Base-by-base conservation (phyloP, 2,329 filamentous ascomycete species). In the Thielaviopsis punctulata region DNA sequence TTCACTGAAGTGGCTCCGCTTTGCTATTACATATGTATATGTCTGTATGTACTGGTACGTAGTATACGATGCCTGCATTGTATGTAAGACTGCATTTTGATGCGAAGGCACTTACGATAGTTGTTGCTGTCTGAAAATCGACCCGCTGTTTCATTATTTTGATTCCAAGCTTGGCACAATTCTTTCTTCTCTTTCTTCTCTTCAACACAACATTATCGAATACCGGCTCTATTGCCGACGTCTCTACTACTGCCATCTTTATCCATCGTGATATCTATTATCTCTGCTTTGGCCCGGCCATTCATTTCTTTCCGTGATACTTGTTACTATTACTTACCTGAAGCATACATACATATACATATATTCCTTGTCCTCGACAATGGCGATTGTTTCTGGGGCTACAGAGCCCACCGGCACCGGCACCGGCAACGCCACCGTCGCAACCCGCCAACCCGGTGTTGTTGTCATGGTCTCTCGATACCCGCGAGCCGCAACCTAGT, bases 401-500 rank as follows among this genome's bases (percentile, higher is more conserved):
- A 3, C 36, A 19, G 36, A 41, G 36, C 36, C 36, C 9, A 18
- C 36, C 12, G n/a, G 8, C 36, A 41, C 7, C 19, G n/a, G 8
- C 19, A 7, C 21, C 27, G 30, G 13, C 27, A 8, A 25, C 19
- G 19, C n/a, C 6, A 22, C 23, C 15, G 3, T 4, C 44, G 36
- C 15, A 6, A 18, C 52, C 19, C 44, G 39, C 22, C 33, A 49
- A 15, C 48, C 48, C 13, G 30, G 48, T 2, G 23, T 54, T 15
- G 15, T 47, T 9, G 27, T 44, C 24, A 30, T 54, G 21, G 43
- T 54, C n/a, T n/a, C 44, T 7, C 39, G 22, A 30, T 55, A 55
- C 24, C 53, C 53, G 24, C 50, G 53, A 50, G 50, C 50, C 39
- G 44, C 53, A 41, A 44, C 33, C 15, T 55, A 51, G 53, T 55